Percentiles rank a stretch among this genome's conserved stretches.
These are phyloP conservation scores for Paramecium caudatum DNA, from an alignment of 73 alveolate species.

Conservation along the genomic window DNA sequence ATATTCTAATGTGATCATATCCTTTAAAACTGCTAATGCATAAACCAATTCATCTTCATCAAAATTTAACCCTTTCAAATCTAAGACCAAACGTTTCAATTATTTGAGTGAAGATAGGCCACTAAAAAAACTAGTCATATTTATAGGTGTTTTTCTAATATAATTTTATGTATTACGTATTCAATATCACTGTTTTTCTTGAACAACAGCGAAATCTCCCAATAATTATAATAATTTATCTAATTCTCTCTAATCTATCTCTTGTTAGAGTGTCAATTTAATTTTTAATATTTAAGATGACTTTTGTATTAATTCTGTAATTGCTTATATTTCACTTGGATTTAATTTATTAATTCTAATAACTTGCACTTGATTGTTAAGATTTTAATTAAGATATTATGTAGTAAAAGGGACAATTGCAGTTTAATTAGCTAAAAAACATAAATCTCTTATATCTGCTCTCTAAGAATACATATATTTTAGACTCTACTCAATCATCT, in stretches of 20 bases:
- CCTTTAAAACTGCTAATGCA: not conserved
- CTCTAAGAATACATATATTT: not conserved
- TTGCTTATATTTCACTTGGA: not conserved
- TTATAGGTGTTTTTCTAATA: not conserved
- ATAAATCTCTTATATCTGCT: constrained; percentile 54
- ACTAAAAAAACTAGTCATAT: not conserved
- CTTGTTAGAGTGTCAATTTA: not conserved
- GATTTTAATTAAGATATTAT: too few species aligned
- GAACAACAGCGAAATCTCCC: constrained; percentile 1
- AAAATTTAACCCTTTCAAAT: not conserved
- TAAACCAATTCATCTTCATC: not conserved
- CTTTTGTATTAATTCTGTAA: not conserved
- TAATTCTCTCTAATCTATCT: not conserved
- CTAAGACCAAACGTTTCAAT: not conserved
- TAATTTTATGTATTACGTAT: not conserved
- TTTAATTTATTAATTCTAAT: too few species aligned
- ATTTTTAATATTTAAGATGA: not conserved
- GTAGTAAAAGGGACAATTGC: not conserved
- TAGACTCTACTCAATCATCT: constrained; percentile 18
- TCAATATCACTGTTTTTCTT: not conserved
- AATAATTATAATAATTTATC: constrained; percentile 32
- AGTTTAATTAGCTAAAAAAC: not conserved
- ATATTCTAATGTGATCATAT: not conserved
- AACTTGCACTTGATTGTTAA: too few species aligned
- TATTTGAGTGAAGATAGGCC: not conserved